Evolutionary conservation across 306 rosid species (phyloP), one percentile per base, ranked within the genome.

Genomic region (Dryas drummondii): DNA sequence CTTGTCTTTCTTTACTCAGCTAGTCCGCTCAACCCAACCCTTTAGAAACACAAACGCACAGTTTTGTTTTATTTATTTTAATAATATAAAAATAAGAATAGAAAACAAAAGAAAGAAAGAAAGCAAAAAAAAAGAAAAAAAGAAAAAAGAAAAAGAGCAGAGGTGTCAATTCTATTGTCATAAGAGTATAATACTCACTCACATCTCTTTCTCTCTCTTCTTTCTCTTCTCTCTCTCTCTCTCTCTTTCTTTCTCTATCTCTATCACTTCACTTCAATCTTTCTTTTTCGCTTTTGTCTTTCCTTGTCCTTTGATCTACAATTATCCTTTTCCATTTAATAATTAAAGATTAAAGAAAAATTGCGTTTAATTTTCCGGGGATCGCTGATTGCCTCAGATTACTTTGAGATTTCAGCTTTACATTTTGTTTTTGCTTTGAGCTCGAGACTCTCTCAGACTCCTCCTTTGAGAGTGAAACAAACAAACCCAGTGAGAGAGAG

Each of bases 281-380:
- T 72, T 82, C 88, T 71, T 79, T 82, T 78, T 86, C 84, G 77
- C 88, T 87, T 90, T 91, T 88, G 97, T 90, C 93, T 90, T 88
- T 92, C 93, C 84, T 81, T 85, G 93, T 92, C 89, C 87, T 82
- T 77, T 76, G 85, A 75, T 85, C 75, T 79, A 74, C 71, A 83
- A 81, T 81, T 58, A 76, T 69, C 76, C 66, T 45, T 72, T 76
- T 70, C 10, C 16, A 52, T 17, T 17, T 45, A 52, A 22, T 40
- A 47, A 76, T 42, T 19, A 5, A 48, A 61, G 9, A 69, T 70
- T 27, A 51, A 61, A 69, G 47, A 19, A 54, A 40, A 63, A 48
- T 58, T 50, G 44, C 49, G 9, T 48, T 49, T 63, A 27, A 12
- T 37, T 44, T 57, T 67, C 54, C 7, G 47, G 46, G 67, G 75